Conservation (phyloP, 805 yeast species). For the Maudiozyma saulgeensis region DNA sequence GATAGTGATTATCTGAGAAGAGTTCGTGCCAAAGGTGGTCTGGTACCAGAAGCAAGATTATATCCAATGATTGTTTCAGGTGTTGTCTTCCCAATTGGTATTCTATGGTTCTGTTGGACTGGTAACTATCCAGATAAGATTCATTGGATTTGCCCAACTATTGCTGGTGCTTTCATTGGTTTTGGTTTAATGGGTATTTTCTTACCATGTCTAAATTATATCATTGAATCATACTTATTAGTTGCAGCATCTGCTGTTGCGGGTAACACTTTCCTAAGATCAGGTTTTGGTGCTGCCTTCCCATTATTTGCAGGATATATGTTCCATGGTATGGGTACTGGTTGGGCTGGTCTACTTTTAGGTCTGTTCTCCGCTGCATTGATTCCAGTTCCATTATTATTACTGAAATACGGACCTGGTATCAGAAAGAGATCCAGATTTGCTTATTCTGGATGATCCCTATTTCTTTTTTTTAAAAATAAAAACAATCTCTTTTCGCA, state of each 20-base stretch:
- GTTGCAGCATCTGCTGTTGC: conserved; percentile 76
- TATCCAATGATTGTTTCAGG: conserved; percentile 68
- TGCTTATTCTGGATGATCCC: conserved; percentile 31
- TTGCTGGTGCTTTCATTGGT: conserved; percentile 56
- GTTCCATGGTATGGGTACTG: conserved; percentile 58
- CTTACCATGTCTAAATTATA: conserved; percentile 59
- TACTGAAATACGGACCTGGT: conserved; percentile 46
- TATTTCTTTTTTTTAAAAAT: background rate
- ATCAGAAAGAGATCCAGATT: conserved; percentile 50
- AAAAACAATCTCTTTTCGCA: background rate
- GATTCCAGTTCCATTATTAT: conserved; percentile 60
- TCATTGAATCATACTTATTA: conserved; percentile 58
- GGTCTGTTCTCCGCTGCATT: conserved; percentile 51
- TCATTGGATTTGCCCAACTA: conserved; percentile 74
- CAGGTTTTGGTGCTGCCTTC: conserved; percentile 58
- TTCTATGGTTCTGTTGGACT: conserved; percentile 83
- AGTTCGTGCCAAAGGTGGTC: conserved; percentile 43
- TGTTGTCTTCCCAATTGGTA: conserved; percentile 62
- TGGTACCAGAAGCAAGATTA: conserved; percentile 71
- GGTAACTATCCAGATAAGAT: conserved; percentile 62
- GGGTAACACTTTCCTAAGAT: conserved; percentile 61
- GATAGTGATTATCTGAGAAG: conserved; percentile 46
- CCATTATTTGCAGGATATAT: conserved; percentile 64
- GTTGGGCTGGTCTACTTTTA: conserved; percentile 71
- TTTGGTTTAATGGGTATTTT: conserved; percentile 61